phyloP scores from a whole-genome alignment of 116 monocot species.

The Cymodocea nodosa region DNA sequence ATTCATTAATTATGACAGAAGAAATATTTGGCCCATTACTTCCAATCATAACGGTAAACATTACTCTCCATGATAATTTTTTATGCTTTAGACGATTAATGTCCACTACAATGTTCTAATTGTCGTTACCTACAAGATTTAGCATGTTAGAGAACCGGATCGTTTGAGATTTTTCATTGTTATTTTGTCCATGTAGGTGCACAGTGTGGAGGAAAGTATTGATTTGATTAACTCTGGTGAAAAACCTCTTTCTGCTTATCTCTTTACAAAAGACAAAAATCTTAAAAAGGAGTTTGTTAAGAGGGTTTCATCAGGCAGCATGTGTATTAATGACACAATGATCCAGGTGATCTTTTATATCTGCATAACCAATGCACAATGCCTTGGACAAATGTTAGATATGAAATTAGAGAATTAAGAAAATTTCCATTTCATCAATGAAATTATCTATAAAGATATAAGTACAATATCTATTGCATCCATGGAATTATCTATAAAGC shows the following conservation, averaged over 20 bases:
- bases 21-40: slow-evolving; percentile 93
- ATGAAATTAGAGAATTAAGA: too few relatives aligned
- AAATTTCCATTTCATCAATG: too few relatives aligned
- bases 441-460: too few relatives aligned
- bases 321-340: slow-evolving; percentile 56
- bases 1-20: slow-evolving; percentile 71
- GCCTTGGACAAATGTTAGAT: too few relatives aligned
- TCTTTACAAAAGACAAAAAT: slow-evolving; percentile 81
- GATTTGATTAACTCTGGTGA: slow-evolving; percentile 61
- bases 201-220: slow-evolving; percentile 66
- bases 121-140: background rate
- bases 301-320: slow-evolving; percentile 58
- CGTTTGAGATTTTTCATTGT: background rate
- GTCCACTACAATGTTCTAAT: background rate
- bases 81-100: background rate
- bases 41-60: slow-evolving; percentile 58
- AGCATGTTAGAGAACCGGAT: background rate
- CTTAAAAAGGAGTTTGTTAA: slow-evolving; percentile 58
- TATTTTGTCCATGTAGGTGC: slow-evolving; percentile 38
- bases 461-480: too few relatives aligned
- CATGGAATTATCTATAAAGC: too few relatives aligned
- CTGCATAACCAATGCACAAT: background rate
- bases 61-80: background rate
- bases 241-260: slow-evolving; percentile 87
- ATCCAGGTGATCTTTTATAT: slow-evolving; percentile 45